Evolutionary conservation across 345 rosid genomes (phyloP).

Genomic region (Firmiana major): DNA sequence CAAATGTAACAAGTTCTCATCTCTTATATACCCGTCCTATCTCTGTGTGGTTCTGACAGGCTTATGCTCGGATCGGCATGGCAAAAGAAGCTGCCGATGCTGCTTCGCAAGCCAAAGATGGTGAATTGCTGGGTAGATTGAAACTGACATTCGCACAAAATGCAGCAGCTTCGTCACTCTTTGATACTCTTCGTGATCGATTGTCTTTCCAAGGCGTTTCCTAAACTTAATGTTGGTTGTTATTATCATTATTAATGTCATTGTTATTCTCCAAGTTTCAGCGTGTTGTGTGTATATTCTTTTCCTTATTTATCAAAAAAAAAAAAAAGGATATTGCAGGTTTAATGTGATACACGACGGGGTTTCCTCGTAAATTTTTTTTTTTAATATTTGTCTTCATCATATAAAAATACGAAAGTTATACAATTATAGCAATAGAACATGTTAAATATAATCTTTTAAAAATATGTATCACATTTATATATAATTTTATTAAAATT

Average conservation of each 20-base stretch:
- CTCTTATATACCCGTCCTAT: neutral
- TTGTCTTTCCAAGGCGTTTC: constrained; percentile 81
- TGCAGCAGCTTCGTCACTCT: constrained; percentile 73
- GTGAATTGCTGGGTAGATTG: constrained; percentile 84
- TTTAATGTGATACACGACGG: no score
- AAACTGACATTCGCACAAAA: constrained; percentile 80
- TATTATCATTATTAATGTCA: neutral
- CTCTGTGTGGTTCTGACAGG: constrained; percentile 36
- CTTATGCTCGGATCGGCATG: constrained; percentile 93
- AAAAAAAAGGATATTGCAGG: neutral
- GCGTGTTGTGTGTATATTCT: neutral
- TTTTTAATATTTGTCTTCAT: no score
- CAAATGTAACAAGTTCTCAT: neutral
- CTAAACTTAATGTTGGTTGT: constrained; percentile 15
- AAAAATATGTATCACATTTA: no score
- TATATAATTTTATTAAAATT: no score
- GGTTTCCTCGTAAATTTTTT: no score
- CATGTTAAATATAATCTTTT: no score
- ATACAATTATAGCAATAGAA: no score
- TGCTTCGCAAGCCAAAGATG: constrained; percentile 92
- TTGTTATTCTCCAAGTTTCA: neutral
- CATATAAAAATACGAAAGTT: no score
- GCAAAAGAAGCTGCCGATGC: constrained; percentile 99
- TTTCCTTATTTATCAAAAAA: neutral
- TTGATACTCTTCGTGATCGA: constrained; percentile 74